Base-by-base conservation (phyloP, 495 filamentous ascomycete species). In the Hypoxylon intermedium region DNA sequence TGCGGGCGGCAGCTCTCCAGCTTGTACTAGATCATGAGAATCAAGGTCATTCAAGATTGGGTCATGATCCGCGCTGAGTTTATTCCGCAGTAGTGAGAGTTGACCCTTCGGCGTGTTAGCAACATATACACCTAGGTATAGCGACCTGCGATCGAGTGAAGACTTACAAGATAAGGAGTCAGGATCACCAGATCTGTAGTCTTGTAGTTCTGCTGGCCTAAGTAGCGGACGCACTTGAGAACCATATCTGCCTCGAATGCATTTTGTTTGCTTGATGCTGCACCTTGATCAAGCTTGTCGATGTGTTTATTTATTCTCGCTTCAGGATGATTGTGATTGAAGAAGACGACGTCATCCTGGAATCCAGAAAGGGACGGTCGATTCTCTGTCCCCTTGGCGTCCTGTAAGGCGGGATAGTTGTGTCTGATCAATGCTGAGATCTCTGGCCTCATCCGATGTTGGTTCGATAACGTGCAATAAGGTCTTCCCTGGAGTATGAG, bases 191-290 rank as follows among this genome's bases (percentile, higher is more conserved):
- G 60, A 3, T 88, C 73, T 33, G 86, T 77, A 0, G 85, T 84
- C 1, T 80, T 79, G 61, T 93, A 95, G 0, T 89, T 89, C 60
- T 93, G 89, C 60, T 90, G 89, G 0, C 79, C 88, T 2, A 93
- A 74, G 72, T 92, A 92, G 18, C 82, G 79, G 9, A 92, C 84
- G 63, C 79, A 84, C 50, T 83, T 86, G 43, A 92, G 62, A 0
- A 87, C 78, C 74, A 93, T 85, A 1, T 87, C 72, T 0, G 74
- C 89, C 60, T 93, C 91, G 47, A 85, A 92, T 0, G 52, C 2
- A 58, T 93, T 94, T 41, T 81, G 78, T 64, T 87, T 89, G 63
- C 79, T 83, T 5, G 75, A 70, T 28, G 75, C 79, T 1, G 77
- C 53, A 0, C 66, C 71, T 20, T 75, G 74, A 41, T 90, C 87